Evolutionary conservation across 2,329 filamentous ascomycete genomes (phyloP).

Genomic region (Shiraia bambusicola): DNA sequence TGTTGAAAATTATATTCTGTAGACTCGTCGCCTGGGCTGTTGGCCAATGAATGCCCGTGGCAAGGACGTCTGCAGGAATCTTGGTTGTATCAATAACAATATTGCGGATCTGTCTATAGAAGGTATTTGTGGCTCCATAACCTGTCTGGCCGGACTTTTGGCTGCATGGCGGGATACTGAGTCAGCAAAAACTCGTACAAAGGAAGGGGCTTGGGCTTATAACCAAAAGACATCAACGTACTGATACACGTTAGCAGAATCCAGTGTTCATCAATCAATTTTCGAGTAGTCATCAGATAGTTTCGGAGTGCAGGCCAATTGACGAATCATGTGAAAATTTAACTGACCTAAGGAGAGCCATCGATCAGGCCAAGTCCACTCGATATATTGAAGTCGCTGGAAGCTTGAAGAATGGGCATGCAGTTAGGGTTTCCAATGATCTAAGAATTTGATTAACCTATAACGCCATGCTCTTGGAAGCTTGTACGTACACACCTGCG

Average conservation of each 20-base stretch:
- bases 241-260: too few species aligned
- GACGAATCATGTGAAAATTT: too few species aligned
- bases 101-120: conserved; percentile 66
- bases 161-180: too few species aligned
- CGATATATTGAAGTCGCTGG: conserved; percentile 49
- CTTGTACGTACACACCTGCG: conserved; percentile 44
- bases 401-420: conserved; percentile 57
- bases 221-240: too few species aligned
- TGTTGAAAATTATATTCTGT: conserved; percentile 49
- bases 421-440: conserved; percentile 62
- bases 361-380: conserved; percentile 59
- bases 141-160: too few species aligned
- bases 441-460: conserved; percentile 13
- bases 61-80: conserved; percentile 49
- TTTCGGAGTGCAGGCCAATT: too few species aligned
- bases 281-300: too few species aligned
- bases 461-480: background rate
- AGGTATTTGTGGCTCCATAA: conserved; percentile 60
- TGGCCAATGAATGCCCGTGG: conserved; percentile 51
- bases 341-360: conserved; percentile 59
- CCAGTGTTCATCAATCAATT: too few species aligned
- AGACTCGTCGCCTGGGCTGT: conserved; percentile 50
- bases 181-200: too few species aligned
- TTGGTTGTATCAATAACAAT: conserved; percentile 62
- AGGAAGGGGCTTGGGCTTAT: too few species aligned